Conservation (phyloP, 1,284 basidiomycete species). For the Ganoderma sp. region DNA sequence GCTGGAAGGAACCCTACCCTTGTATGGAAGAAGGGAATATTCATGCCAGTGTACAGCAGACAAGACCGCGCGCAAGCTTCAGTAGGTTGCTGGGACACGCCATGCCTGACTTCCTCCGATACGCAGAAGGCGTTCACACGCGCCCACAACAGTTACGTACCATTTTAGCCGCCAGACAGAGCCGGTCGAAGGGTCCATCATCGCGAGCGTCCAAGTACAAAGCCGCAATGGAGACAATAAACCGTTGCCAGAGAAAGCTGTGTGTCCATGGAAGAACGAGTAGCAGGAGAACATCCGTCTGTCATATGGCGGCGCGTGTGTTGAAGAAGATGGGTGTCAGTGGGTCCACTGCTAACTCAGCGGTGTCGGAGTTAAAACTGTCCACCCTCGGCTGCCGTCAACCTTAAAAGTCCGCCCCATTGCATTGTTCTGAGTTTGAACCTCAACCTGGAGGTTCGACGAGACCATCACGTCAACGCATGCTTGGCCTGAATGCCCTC, state of each 20-base stretch:
- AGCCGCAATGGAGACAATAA: background rate
- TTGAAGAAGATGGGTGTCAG: background rate
- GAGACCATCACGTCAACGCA: background rate
- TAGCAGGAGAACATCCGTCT: no score
- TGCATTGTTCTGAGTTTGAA: conserved; percentile 1
- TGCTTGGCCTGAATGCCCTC: background rate
- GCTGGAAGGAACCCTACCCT: background rate
- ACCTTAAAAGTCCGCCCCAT: background rate
- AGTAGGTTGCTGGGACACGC: no score
- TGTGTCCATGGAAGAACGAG: background rate
- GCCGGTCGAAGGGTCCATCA: no score
- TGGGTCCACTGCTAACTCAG: background rate
- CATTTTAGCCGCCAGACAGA: no score
- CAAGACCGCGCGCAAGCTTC: background rate
- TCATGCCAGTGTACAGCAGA: background rate
- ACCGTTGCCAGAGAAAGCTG: no score
- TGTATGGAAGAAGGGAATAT: background rate
- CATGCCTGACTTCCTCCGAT: background rate
- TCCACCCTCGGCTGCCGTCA: background rate
- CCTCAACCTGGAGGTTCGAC: background rate
- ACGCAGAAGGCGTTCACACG: background rate
- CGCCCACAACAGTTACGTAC: conserved; percentile 3
- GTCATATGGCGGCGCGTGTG: no score
- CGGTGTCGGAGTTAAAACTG: background rate
- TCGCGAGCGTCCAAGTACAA: background rate